These are phyloP conservation scores for Leccinum barrowsii DNA, from an alignment of 768 basidiomycete genomes.

Conservation along the genomic window DNA sequence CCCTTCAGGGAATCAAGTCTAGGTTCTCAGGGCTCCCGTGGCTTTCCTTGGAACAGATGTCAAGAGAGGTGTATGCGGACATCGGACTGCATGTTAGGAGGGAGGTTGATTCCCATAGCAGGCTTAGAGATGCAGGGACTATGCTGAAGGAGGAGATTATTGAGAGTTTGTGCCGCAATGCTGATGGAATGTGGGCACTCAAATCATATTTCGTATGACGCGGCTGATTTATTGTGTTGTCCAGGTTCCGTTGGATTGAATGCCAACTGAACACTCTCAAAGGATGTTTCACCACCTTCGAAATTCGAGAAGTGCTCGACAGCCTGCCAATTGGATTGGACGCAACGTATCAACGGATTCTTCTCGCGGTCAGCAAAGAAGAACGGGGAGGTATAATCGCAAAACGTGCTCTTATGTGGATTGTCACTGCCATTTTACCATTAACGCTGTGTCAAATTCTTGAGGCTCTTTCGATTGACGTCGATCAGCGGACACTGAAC, in stretches of 20 bases:
- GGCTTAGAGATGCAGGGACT: not conserved
- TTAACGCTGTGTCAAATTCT: not conserved
- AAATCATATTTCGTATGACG: not conserved
- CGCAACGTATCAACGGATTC: not conserved
- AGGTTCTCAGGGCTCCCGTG: not conserved
- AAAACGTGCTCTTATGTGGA: not conserved
- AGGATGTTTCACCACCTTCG: not conserved
- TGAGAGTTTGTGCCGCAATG: not conserved
- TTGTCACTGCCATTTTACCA: accelerated
- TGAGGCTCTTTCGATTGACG: not conserved
- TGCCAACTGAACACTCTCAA: not conserved
- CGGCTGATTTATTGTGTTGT: not conserved
- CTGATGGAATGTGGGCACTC: constrained; percentile 10
- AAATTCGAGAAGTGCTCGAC: not conserved
- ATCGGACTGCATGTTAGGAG: constrained; percentile 4
- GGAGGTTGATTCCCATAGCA: constrained; percentile 7
- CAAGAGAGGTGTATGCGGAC: constrained; percentile 3
- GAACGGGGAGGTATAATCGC: not conserved
- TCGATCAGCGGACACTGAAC: not conserved
- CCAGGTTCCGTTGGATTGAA: not conserved
- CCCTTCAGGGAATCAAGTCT: constrained; percentile 5
- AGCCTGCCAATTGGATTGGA: not conserved
- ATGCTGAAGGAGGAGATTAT: constrained; percentile 8
- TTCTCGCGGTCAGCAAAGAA: not conserved
- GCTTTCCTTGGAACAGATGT: constrained; percentile 3